phyloP scores from a whole-genome alignment of 2,329 filamentous ascomycete genomes.

The Zopfia rhizophila region DNA sequence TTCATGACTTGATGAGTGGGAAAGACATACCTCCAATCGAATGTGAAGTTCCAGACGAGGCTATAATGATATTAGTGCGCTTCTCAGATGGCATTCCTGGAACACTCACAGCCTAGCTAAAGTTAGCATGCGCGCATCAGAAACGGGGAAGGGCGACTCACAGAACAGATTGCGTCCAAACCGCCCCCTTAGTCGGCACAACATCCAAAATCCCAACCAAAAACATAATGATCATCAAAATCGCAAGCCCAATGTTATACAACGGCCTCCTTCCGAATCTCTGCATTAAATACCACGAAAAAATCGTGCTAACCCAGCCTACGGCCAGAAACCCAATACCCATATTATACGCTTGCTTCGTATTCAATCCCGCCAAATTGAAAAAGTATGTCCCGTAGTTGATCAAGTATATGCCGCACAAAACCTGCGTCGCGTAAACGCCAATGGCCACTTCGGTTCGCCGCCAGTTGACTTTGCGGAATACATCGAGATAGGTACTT shows the following conservation, averaged over 20 bases:
- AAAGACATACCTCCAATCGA: conserved; percentile 64
- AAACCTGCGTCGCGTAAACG: conserved; percentile 56
- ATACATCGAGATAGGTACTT: conserved; percentile 80
- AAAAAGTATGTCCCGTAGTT: conserved; percentile 58
- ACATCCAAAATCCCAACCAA: conserved; percentile 83
- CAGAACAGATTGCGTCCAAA: conserved; percentile 56
- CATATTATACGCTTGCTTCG: conserved; percentile 51
- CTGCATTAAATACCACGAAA: conserved; percentile 80
- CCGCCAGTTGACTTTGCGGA: conserved; percentile 77
- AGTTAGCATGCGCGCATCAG: background rate
- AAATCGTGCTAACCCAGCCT: conserved; percentile 79
- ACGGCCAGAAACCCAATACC: conserved; percentile 65
- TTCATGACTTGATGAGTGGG: background rate
- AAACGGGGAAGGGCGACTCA: conserved; percentile 6
- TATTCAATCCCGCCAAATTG: conserved; percentile 52
- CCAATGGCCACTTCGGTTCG: conserved; percentile 74
- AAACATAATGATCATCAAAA: conserved; percentile 71
- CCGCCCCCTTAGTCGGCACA: conserved; percentile 44
- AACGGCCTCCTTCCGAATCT: conserved; percentile 78
- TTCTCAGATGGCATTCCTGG: conserved; percentile 39
- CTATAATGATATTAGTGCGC: conserved; percentile 47
- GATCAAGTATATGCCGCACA: conserved; percentile 54
- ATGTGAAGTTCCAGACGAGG: conserved; percentile 67
- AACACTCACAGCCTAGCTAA: conserved; percentile 12
- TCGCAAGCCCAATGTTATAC: conserved; percentile 70